These are phyloP conservation scores for Fusarium sp. DNA, from an alignment of 2,329 filamentous ascomycete species.

Conservation along the genomic window DNA sequence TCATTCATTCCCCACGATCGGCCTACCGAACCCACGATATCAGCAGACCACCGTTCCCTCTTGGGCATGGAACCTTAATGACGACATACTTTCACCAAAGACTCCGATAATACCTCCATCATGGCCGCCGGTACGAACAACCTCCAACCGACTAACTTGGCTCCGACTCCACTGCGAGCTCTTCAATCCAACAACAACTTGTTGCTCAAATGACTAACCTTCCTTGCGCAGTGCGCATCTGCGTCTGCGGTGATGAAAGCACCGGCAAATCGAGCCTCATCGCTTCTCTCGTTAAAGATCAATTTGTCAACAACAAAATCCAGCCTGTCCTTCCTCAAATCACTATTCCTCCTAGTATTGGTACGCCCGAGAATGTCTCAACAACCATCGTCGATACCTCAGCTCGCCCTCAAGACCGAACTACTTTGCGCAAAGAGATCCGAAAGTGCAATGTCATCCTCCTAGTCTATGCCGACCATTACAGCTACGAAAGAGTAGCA, in stretches of 20 bases:
- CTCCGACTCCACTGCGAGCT: not conserved
- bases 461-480: conserved; percentile 96
- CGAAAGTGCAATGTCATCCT: conserved; percentile 97
- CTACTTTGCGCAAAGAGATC: conserved; percentile 89
- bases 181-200: not conserved
- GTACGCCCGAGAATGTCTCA: conserved; percentile 94
- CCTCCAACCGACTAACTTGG: not conserved
- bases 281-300: conserved; percentile 94
- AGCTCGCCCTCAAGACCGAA: conserved; percentile 90
- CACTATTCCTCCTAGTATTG: conserved; percentile 90
- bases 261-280: conserved; percentile 95
- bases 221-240: conserved; percentile 75
- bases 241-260: conserved; percentile 94
- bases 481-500: conserved; percentile 96
- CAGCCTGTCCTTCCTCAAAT: conserved; percentile 94
- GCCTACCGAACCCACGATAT: conserved; percentile 15
- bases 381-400: conserved; percentile 98
- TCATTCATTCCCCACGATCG: conserved; percentile 13
- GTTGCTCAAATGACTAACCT: conserved; percentile 23
- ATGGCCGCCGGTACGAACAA: conserved; percentile 39
- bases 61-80: conserved; percentile 31
- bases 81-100: conserved; percentile 27
- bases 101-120: conserved; percentile 29
- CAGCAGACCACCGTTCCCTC: conserved; percentile 12
- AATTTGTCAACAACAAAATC: conserved; percentile 95